A percentile compares a stretch with the other conserved stretches of the same genome.
phyloP scores from a whole-genome alignment of 2,329 filamentous ascomycete genomes.

The Beauveria australis region DNA sequence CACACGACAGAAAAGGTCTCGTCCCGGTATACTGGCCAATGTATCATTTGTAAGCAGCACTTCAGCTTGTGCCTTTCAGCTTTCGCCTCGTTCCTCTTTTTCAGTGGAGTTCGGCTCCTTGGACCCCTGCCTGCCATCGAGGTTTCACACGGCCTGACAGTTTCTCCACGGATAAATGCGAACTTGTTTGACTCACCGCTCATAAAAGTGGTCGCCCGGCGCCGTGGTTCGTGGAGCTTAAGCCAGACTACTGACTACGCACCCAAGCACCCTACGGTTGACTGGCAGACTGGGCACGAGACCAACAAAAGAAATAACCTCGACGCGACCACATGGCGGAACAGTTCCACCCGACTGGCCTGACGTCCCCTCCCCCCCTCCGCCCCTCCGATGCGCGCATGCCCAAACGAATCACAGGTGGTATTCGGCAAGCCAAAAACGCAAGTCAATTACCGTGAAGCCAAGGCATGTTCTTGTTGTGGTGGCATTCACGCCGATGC shows the following conservation, averaged over 20 bases:
- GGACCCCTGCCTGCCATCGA: neutral
- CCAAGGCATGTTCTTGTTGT: neutral
- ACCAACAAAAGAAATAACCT: neutral
- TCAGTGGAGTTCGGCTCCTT: conserved; percentile 3
- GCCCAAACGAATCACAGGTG: neutral
- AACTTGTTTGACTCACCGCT: neutral
- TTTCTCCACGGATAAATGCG: neutral
- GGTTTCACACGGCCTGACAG: neutral
- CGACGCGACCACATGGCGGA: neutral
- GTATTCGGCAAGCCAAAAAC: neutral
- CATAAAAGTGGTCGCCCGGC: neutral
- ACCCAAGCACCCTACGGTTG: too few relatives aligned
- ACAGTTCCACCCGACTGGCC: neutral
- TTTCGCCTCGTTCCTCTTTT: neutral
- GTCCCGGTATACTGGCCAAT: neutral
- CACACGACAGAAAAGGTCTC: neutral
- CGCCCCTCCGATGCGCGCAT: conserved; percentile 1
- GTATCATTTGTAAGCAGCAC: neutral
- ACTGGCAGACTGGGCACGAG: neutral
- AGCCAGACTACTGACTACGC: neutral
- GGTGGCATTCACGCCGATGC: neutral
- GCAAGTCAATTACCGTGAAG: neutral
- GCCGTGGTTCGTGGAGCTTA: neutral
- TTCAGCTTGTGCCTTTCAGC: neutral
- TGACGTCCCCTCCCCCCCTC: neutral